Base-by-base conservation (phyloP, 495 filamentous ascomycete species). In the Platismatia glauca region DNA sequence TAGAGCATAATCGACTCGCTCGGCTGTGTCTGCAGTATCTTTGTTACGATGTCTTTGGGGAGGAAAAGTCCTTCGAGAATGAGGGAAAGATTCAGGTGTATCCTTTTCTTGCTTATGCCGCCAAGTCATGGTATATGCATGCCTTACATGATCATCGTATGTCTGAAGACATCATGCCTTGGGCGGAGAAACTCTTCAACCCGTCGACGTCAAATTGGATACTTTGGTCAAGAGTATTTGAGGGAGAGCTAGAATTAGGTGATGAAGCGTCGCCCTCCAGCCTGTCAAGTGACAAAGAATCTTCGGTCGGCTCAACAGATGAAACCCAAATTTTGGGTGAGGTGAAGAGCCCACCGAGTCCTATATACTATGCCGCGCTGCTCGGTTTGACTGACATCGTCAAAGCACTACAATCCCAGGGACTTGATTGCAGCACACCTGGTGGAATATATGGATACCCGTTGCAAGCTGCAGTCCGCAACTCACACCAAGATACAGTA, bases 11-110 rank as follows among this genome's bases (percentile, higher is more conserved):
- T 48, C 46, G 22, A n/a, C 57, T 66, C 20, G 65, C 65, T 37
- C 46, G 39, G 48, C 44, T 65, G 3, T 67, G 65, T 34, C 39
- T 67, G 20, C 57, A 61, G 16, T 67, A 67, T 44, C 63, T 67
- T 33, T 66, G 63, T 37, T 65, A 61, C 41, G 63, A 67, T 58
- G 63, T 61, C 29, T 67, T 66, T 62, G 63, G 63, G 16, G 31
- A 57, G 31, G 22, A 65, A 9, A 12, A 52, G 16, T 13, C 43
- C 6, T 55, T 43, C 20, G 22, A 22, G 5, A 44, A 44, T 29
- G 22, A 33, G 44, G 33, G 56, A 41, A 60, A 43, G 16, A 35
- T 65, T 46, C 34, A 38, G 9, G 16, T 37, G 7, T 67, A 65
- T 46, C 63, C 65, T 6, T 67, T 67, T 38, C 41, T 65, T 37